These are phyloP conservation scores for Xylariales sp. DNA, from an alignment of 2,329 filamentous ascomycete species.

Conservation along the genomic window DNA sequence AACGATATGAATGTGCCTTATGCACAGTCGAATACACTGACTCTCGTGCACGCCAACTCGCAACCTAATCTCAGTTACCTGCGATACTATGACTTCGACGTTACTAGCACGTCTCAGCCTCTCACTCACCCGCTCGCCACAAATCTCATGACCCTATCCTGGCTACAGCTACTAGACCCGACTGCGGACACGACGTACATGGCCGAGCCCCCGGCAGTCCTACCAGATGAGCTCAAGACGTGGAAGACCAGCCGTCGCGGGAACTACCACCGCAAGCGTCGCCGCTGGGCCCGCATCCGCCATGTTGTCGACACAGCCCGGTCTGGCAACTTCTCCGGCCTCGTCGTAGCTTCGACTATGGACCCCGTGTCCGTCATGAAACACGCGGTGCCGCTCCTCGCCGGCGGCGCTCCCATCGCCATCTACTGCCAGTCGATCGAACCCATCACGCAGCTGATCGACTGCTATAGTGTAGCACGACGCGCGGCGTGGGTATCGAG, in stretches of 20 bases:
- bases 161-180: slow-evolving; percentile 85
- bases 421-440: slow-evolving; percentile 82
- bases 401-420: slow-evolving; percentile 77
- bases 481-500: slow-evolving; percentile 67
- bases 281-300: slow-evolving; percentile 70
- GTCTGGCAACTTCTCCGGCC: slow-evolving; percentile 73
- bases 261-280: slow-evolving; percentile 82
- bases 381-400: slow-evolving; percentile 71
- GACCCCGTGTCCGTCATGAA: slow-evolving; percentile 72
- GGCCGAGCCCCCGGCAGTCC: slow-evolving; percentile 55
- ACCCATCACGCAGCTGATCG: slow-evolving; percentile 69
- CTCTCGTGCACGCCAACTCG: slow-evolving; percentile 73
- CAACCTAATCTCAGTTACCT: slow-evolving; percentile 86
- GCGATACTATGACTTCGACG: slow-evolving; percentile 85
- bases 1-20: slow-evolving; percentile 59
- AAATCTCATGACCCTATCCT: slow-evolving; percentile 79
- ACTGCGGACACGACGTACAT: slow-evolving; percentile 68
- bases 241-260: slow-evolving; percentile 81
- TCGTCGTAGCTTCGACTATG: slow-evolving; percentile 79
- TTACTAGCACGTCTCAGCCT: slow-evolving; percentile 56
- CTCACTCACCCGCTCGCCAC: slow-evolving; percentile 72
- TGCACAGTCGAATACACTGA: slow-evolving; percentile 69
- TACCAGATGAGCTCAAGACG: slow-evolving; percentile 56
- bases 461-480: slow-evolving; percentile 78
- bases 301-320: slow-evolving; percentile 71